Base-by-base conservation (phyloP, 1,284 basidiomycete species). In the Cystobasidium sp. region DNA sequence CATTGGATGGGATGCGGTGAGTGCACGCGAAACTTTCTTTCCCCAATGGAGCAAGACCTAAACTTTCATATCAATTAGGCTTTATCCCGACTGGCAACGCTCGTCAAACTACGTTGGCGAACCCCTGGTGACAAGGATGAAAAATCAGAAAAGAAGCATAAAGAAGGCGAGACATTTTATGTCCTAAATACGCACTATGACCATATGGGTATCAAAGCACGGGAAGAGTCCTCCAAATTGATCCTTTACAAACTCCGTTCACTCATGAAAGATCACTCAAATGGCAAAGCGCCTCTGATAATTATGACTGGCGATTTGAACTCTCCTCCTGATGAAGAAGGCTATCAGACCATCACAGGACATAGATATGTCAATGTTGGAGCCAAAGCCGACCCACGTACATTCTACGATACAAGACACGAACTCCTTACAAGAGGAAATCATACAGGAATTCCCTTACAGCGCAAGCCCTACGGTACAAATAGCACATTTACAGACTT, bases 401-500 rank as follows among this genome's bases (percentile, higher is more conserved):
- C 55, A 22, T 76, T 24, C 14, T 63, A 56, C 52, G 51, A 49
- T 47, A 24, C 31, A 31, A 12, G 53, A 53, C 20, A 66, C 37
- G 65, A 43, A 37, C 53, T 65, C 43, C 16, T 63, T 16, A 64
- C 69, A 58, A 31, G 44, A 46, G 51, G 39, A 31, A 39, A 31
- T 46, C 16, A 5, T 20, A 53, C 10, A 46, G 37, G 51, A 43
- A 31, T 58, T 66, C 56, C 51, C 37, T 59, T 47, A 16, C 75
- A n/a, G 24, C 52, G 5, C 65, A 77, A 73, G 18, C 58, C 76
- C 8, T 78, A 76, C 56, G 78, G 77, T 4, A 71, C 74, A 4
- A 52, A 65, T 49, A 75, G 77, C 20, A 79, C 79, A 2, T 79
- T 76, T n/a, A 80, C 79, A 10, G 79, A 78, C 44, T 80, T 80